Evolutionary conservation across 352 stramenopile species (phyloP), one percentile per base, ranked within the genome.

Genomic region (Phytophthora quininea): DNA sequence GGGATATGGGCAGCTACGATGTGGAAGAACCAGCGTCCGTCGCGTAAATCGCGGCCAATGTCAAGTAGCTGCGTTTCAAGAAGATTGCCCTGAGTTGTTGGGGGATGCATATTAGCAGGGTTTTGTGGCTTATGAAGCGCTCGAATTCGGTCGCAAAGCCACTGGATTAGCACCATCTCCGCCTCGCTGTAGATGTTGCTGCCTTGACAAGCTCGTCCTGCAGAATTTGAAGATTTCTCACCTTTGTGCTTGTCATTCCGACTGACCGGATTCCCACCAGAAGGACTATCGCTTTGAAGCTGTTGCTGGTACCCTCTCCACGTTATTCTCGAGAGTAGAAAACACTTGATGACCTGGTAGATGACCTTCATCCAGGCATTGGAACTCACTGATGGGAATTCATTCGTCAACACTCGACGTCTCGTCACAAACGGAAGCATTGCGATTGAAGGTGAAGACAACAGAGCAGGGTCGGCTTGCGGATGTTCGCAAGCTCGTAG

Each of bases 151-250:
- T 95, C 88, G 9, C 82, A 89, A 7, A 98, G 63, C 95, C 95
- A 98, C 58, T 97, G 87, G 2, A 98, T 62, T 2, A 98, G 57
- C 24, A 98, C 84, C 72, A 94, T 89, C 56, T 98, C 95, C 2
- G 87, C 75, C 33, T 97, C 86, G 32, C 88, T 97, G 62, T 97
- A 98, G 3, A 98, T 73, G 59, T 98, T 98, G 33, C 89, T 97
- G 1, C 86, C 82, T 66, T 75, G 77, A 51, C 73, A 91, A 2
- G 55, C 62, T 35, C 84, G 69, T 15, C 58, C 48, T 7, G 43
- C 2, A 19, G 2, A 52, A 8, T 9, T 3, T 40, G 35, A 5
- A 50, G 19, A 40, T 3, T 74, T 73, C 19, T 67, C 69, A 49
- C 40, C 27, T 19, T 65, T 74, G 1, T 54, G 45, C 40, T 64